Base-by-base conservation (phyloP, 108 stramenopile genomes). In the Hondaea fermentalgiana region DNA sequence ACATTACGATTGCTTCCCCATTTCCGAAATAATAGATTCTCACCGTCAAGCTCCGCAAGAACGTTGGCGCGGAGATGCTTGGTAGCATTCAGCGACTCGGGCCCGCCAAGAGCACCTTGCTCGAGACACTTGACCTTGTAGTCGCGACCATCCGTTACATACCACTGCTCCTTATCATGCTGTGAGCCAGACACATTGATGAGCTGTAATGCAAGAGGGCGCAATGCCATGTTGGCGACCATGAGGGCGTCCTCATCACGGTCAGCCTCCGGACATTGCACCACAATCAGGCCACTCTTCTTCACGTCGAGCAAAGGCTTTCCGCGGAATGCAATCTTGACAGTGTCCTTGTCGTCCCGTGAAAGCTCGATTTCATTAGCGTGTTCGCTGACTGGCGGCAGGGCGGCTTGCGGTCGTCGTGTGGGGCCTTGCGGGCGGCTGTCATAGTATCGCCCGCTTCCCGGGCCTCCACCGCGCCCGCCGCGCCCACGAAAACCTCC, bases 111-210 rank as follows among this genome's bases (percentile, higher is more conserved):
- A 8, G 76, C 49, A 23, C 45, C 45, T 23, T 47, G 12, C 28
- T 83, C 76, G n/a, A 83, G 51, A 45, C 45, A 47, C 51, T 83
- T 83, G 76, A 83, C 76, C 76, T 83, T 83, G 76, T 83, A 83
- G 51, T 83, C 76, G 49, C 51, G 45, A 83, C 76, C 76, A 23
- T 83, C 76, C 25, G 76, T 83, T 8, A 83, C 25, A 23, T 83
- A 83, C 76, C 76, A 83, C 23, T 83, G 76, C 0, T 53, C 51
- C 49, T 53, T 83, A 6, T 8, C 35, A 10, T 69, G 25, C 10
- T 83, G 76, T 17, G 76, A 45, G 0, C 14, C 28, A 12, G 45
- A n/a, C 64, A 69, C 8, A 23, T 53, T 83, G 76, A 83, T 83
- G 10, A 83, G 49, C 51, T 83, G 76, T 16, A 83, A 23, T 45